Evolutionary conservation across 306 rosid genomes (phyloP).

Genomic region (Astragalus membranaceus): DNA sequence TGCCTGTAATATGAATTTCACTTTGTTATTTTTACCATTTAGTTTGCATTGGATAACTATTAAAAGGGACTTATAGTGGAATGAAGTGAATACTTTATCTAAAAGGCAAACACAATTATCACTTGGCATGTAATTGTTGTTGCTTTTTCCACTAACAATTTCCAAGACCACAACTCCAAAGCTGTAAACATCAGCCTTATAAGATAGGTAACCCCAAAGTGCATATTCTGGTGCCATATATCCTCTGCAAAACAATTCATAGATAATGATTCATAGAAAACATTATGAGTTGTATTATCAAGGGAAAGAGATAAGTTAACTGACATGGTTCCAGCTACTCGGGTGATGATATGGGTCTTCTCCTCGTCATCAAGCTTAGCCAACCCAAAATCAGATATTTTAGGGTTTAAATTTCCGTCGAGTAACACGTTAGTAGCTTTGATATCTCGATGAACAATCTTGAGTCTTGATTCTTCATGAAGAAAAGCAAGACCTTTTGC

Average conservation of each 20-base stretch:
- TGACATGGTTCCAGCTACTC: constrained; percentile 65
- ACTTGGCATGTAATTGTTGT: constrained; percentile 30
- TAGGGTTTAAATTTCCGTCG: constrained; percentile 46
- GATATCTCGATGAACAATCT: constrained; percentile 66
- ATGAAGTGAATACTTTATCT: constrained; percentile 44
- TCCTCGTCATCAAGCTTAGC: constrained; percentile 61
- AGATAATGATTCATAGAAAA: constrained; percentile 11
- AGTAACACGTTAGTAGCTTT: constrained; percentile 52
- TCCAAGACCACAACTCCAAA: constrained; percentile 58
- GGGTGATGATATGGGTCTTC: constrained; percentile 46
- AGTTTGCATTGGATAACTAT: background rate
- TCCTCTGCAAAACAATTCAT: constrained; percentile 40
- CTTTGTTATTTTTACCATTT: too few species aligned
- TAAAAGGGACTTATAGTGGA: background rate
- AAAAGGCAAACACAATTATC: constrained; percentile 53
- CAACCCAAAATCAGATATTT: constrained; percentile 71
- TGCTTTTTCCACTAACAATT: constrained; percentile 40
- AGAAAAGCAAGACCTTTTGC: constrained; percentile 57
- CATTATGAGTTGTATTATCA: background rate
- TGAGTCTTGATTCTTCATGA: constrained; percentile 55
- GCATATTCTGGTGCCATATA: constrained; percentile 80
- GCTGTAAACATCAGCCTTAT: constrained; percentile 62
- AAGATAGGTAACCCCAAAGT: constrained; percentile 45
- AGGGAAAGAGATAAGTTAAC: constrained; percentile 12
- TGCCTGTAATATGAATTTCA: constrained; percentile 22